phyloP scores from a whole-genome alignment of 805 yeast genomes.

The Candida arabinofermentans region DNA sequence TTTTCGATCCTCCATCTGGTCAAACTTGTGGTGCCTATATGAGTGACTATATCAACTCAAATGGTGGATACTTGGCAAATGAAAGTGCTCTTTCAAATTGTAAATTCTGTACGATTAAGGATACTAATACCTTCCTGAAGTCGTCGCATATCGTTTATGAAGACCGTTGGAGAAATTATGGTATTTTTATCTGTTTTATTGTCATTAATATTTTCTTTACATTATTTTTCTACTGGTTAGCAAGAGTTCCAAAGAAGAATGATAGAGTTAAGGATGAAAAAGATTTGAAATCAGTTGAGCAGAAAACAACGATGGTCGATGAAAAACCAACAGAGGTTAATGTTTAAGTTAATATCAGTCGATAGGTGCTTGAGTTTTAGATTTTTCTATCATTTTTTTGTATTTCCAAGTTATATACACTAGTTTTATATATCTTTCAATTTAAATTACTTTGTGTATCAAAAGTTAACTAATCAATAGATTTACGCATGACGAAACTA shows the following conservation, averaged over 20 bases:
- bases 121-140: slow-evolving; percentile 58
- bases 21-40: slow-evolving; percentile 56
- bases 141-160: slow-evolving; percentile 37
- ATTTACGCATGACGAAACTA: too few species aligned
- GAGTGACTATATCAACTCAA: slow-evolving; percentile 30
- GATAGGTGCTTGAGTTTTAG: too few species aligned
- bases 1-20: slow-evolving; percentile 51
- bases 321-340: too few species aligned
- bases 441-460: too few species aligned
- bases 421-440: too few species aligned
- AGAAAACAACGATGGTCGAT: too few species aligned
- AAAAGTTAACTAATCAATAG: too few species aligned
- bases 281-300: too few species aligned
- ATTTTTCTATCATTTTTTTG: too few species aligned
- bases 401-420: too few species aligned
- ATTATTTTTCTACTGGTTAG: slow-evolving; percentile 45
- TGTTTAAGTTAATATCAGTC: too few species aligned
- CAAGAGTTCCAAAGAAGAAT: slow-evolving; percentile 69
- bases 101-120: slow-evolving; percentile 51
- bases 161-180: slow-evolving; percentile 62
- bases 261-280: slow-evolving; percentile 32
- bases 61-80: slow-evolving; percentile 47
- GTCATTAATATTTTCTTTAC: slow-evolving; percentile 37
- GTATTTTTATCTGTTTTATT: slow-evolving; percentile 49
- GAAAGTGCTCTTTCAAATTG: slow-evolving; percentile 48